phyloP scores from a whole-genome alignment of 495 filamentous ascomycete genomes.

The Penicillium turbatum region DNA sequence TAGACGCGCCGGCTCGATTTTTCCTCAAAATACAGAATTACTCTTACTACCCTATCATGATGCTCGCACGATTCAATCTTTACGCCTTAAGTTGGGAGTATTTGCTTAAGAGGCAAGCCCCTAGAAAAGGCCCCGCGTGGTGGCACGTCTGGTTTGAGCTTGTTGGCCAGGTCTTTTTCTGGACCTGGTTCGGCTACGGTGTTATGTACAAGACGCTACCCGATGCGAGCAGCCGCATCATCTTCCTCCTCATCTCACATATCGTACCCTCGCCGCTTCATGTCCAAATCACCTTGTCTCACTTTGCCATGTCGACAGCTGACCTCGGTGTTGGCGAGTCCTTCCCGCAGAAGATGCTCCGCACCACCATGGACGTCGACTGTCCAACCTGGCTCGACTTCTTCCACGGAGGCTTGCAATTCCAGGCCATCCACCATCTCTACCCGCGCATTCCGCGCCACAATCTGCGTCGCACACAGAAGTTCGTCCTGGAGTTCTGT shows the following conservation, averaged over 20 bases:
- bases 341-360: conserved; percentile 94
- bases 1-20: conserved; percentile 70
- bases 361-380: conserved; percentile 97
- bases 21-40: conserved; percentile 73
- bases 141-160: conserved; percentile 90
- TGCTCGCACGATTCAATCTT: conserved; percentile 88
- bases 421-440: conserved; percentile 93
- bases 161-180: conserved; percentile 79
- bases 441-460: conserved; percentile 93
- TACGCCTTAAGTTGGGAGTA: conserved; percentile 81
- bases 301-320: conserved; percentile 95
- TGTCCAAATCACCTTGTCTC: conserved; percentile 91
- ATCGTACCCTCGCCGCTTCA: conserved; percentile 83
- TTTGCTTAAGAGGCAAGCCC: conserved; percentile 70
- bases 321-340: conserved; percentile 84
- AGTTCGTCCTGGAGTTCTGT: conserved; percentile 83
- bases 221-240: conserved; percentile 60
- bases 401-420: conserved; percentile 93
- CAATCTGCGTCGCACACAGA: conserved; percentile 80
- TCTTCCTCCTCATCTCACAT: conserved; percentile 83
- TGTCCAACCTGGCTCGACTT: conserved; percentile 95
- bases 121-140: conserved; percentile 75
- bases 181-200: conserved; percentile 89
- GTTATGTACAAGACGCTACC: conserved; percentile 75
- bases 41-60: conserved; percentile 80